Percentiles rank a stretch among this genome's conserved stretches.
Conservation (phyloP, 495 filamentous ascomycete genomes). For the Penicillium coffeae region DNA sequence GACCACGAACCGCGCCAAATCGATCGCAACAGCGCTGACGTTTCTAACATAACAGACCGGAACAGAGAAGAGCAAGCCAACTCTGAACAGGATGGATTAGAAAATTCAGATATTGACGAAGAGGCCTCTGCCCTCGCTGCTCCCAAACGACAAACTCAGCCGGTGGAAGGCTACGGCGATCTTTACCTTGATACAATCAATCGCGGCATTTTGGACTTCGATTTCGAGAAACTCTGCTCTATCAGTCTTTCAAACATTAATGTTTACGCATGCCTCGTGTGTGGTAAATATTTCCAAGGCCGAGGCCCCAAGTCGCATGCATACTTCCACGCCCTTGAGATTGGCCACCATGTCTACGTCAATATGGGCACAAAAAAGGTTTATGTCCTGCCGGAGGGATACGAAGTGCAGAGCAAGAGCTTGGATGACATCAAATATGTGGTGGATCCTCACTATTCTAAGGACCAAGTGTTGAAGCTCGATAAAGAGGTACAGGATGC, state of each 20-base stretch:
- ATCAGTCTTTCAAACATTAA: conserved; percentile 96
- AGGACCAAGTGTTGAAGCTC: conserved; percentile 70
- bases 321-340: conserved; percentile 95
- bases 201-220: conserved; percentile 81
- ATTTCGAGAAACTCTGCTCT: conserved; percentile 98
- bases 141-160: conserved; percentile 63
- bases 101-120: conserved; percentile 35
- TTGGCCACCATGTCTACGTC: conserved; percentile 93
- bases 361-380: conserved; percentile 95
- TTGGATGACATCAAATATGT: conserved; percentile 99
- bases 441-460: conserved; percentile 83
- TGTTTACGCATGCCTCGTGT: conserved; percentile 96
- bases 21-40: conserved; percentile 35
- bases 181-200: conserved; percentile 98
- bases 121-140: conserved; percentile 38
- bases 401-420: conserved; percentile 92
- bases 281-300: conserved; percentile 96
- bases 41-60: conserved; percentile 36
- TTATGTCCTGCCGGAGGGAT: conserved; percentile 94
- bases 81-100: conserved; percentile 28
- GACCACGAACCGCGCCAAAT: conserved; percentile 30
- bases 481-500: conserved; percentile 72
- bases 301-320: conserved; percentile 91
- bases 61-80: conserved; percentile 39
- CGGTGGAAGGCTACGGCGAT: conserved; percentile 86